phyloP scores from a whole-genome alignment of 2,329 filamentous ascomycete genomes.

The Xylaria sp. region DNA sequence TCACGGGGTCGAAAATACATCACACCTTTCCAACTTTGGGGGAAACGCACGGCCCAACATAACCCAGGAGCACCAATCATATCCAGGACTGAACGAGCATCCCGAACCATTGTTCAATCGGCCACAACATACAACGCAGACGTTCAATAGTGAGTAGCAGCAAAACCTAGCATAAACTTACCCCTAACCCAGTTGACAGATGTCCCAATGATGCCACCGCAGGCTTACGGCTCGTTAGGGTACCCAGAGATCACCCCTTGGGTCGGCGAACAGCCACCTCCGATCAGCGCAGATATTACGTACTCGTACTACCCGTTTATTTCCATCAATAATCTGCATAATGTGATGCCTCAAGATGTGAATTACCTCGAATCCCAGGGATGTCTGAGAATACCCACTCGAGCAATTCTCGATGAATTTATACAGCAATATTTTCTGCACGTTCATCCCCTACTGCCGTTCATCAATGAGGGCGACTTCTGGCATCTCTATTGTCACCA shows the following conservation, averaged over 20 bases:
- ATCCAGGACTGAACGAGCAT: slow-evolving; percentile 16
- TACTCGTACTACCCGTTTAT: slow-evolving; percentile 53
- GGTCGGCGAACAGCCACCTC: slow-evolving; percentile 38
- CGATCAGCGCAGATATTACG: slow-evolving; percentile 43
- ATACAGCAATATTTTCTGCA: slow-evolving; percentile 55
- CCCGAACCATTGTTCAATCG: slow-evolving; percentile 26
- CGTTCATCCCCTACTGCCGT: slow-evolving; percentile 52
- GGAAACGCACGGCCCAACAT: slow-evolving; percentile 15
- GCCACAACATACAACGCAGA: slow-evolving; percentile 23
- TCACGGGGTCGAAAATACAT: slow-evolving; percentile 20
- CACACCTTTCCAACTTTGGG: slow-evolving; percentile 18
- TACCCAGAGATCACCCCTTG: slow-evolving; percentile 34
- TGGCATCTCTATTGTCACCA: slow-evolving; percentile 51
- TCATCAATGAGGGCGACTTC: slow-evolving; percentile 54
- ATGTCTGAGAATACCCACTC: slow-evolving; percentile 52
- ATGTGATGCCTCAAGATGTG: slow-evolving; percentile 52
- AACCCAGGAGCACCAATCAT: slow-evolving; percentile 22
- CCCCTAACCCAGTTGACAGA: slow-evolving; percentile 2
- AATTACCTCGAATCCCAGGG: slow-evolving; percentile 53
- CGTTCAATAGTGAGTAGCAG: slow-evolving; percentile 29
- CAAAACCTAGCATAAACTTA: background rate
- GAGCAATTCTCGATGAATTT: slow-evolving; percentile 52
- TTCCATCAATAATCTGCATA: slow-evolving; percentile 46
- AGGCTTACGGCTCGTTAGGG: slow-evolving; percentile 31
- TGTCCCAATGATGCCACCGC: slow-evolving; percentile 28